Evolutionary conservation across 139 green algal genomes (phyloP), one percentile per base, ranked within the genome.

Genomic region (Tetradesmus obliquus): DNA sequence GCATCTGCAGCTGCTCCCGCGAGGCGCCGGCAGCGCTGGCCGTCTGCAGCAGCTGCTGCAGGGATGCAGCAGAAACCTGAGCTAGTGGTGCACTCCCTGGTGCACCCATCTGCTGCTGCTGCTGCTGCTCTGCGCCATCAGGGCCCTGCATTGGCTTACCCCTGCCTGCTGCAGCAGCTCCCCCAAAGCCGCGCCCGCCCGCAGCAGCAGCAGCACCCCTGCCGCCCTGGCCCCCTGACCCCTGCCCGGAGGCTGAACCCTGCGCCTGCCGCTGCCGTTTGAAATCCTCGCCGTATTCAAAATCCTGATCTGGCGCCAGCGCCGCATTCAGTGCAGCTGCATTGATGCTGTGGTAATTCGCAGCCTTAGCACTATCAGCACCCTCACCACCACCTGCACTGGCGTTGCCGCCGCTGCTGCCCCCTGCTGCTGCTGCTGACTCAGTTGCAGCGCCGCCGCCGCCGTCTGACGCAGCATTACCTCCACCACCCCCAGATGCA

Each of bases 241-340:
- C 60, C 60, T 71, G 60, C 60, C 60, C 60, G 1, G 86, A n/a
- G 51, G 69, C 86, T 82, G 69, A 32, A 76, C 83, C 54, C 55
- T 88, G 55, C 6, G 51, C 24, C 69, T 88, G 87, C 53, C 87
- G 8, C 87, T 91, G 74, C 9, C 74, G 32, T 55, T 91, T 91
- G 55, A 86, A 91, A n/a, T 91, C 87, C 8, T 91, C 87, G 7
- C 87, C 87, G 83, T 91, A 91, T 22, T 91, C 87, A 79, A 91
- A 91, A 54, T 91, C 87, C 19, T 91, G 53, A 20, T 91, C 87
- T 19, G 87, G 87, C 4, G 87, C 76, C 24, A 91, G 69, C 15
- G 87, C 87, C 9, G 54, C 86, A n/a, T 83, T 90, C 69, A 90
- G 51, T 6, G 86, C 86, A 9, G 74, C 86, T 71, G 86, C 86